Conservation (phyloP, 2,329 filamentous ascomycete genomes). For the Ceratocystis cubensis region DNA sequence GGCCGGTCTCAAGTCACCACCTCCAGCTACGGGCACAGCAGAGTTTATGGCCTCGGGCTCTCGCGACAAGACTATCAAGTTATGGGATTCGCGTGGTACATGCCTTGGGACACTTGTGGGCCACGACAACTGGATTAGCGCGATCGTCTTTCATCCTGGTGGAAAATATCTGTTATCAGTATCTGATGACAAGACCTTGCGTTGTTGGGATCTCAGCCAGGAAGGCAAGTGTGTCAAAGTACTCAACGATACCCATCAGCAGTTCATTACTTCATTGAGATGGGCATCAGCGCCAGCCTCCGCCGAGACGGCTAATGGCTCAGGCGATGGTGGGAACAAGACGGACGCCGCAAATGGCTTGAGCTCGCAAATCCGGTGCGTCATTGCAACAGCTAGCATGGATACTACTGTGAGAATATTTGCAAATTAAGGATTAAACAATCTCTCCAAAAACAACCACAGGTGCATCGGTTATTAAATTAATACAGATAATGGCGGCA, state of each 20-base stretch:
- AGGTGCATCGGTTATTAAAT: neutral
- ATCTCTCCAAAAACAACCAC: neutral
- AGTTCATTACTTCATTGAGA: conserved; percentile 74
- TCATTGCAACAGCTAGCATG: conserved; percentile 74
- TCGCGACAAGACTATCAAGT: conserved; percentile 76
- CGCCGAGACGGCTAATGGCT: conserved; percentile 34
- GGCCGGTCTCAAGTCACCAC: conserved; percentile 72
- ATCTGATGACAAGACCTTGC: conserved; percentile 78
- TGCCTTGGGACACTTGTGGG: conserved; percentile 73
- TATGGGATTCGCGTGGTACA: conserved; percentile 79
- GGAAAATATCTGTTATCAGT: conserved; percentile 82
- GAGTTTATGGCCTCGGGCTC: conserved; percentile 86
- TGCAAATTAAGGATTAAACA: conserved; percentile 37
- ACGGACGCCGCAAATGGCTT: conserved; percentile 29
- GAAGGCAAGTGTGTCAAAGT: conserved; percentile 83
- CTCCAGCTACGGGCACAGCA: conserved; percentile 57
- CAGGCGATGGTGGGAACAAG: conserved; percentile 32
- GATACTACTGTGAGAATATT: conserved; percentile 70
- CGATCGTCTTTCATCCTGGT: conserved; percentile 75
- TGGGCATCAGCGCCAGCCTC: conserved; percentile 56
- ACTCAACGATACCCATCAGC: conserved; percentile 62
- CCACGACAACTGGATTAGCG: conserved; percentile 90
- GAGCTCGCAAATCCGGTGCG: conserved; percentile 59
- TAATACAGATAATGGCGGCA: neutral
- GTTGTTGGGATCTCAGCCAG: conserved; percentile 87